Base-by-base conservation (phyloP, 305 asterid genomes). In the Ajuga reptans region DNA sequence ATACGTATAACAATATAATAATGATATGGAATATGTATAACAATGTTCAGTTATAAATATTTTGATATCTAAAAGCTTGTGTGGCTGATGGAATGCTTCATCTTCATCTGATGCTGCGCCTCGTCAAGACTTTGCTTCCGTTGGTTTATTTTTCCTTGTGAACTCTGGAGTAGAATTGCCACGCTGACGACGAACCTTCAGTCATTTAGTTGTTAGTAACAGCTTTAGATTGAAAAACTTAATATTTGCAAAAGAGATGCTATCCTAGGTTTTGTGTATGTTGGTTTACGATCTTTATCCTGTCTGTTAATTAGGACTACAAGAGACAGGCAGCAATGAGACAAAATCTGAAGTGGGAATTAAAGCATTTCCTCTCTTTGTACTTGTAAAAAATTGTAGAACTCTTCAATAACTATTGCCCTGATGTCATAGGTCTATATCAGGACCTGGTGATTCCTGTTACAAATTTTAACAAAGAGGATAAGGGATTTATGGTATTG, bases 391-490 rank as follows among this genome's bases (percentile, higher is more conserved):
- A n/a, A 51, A 14, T 50, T 7, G 5, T 61, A 18, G 10, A 53
- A 42, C 51, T 11, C 12, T 4, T 29, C 33, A 36, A 27, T 78
- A 6, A 64, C 52, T 66, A 21, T 51, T 72, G 58, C 57, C 27
- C 67, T 80, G 71, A 58, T 77, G 64, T 65, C 54, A 59, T 67
- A 90, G 98, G 98, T 81, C 81, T 85, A 68, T 66, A 9, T 62
- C 85, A 90, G 78, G 98, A 90, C 84, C 77, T 90, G 83, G 84
- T 88, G 73, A 82, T 81, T 66, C 96, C 95, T 34, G 89, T 92
- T 72, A 85, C 95, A 56, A 87, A 87, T 79, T 88, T 88, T 59
- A 74, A 82, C 68, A 75, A 82, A 80, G 97, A 90, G 62, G 95
- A 90, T 70, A 92, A 85, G 71, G 97, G 98, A 33, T 80, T 82